A percentile compares a stretch with the other conserved stretches of the same genome.
Evolutionary conservation across 2,329 filamentous ascomycete genomes (phyloP).

Genomic region (Mycosphaerelloides madeirae): DNA sequence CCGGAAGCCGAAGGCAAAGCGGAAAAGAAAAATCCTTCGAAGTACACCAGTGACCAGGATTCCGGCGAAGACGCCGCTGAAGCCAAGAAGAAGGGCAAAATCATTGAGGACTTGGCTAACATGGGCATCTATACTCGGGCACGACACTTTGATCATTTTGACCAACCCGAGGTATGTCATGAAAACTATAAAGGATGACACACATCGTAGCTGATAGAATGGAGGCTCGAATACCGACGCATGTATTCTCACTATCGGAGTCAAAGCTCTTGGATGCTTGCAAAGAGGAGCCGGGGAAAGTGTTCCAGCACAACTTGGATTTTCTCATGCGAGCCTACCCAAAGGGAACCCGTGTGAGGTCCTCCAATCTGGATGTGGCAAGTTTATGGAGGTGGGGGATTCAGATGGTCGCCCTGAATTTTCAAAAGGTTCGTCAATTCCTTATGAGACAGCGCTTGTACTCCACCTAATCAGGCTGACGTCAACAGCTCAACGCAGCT

Average conservation of each 20-base stretch:
- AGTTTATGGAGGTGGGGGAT: constrained; percentile 75
- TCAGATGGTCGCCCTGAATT: constrained; percentile 85
- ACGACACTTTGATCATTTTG: constrained; percentile 71
- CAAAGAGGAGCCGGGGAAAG: constrained; percentile 47
- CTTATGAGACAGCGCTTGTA: too few species aligned
- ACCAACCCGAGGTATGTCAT: constrained; percentile 48
- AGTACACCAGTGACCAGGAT: constrained; percentile 13
- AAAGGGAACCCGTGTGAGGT: constrained; percentile 72
- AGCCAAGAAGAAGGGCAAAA: constrained; percentile 49
- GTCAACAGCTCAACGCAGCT: constrained; percentile 63
- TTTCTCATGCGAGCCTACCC: constrained; percentile 88
- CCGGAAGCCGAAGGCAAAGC: constrained; percentile 28
- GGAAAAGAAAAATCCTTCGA: constrained; percentile 9
- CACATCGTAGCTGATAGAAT: too few species aligned
- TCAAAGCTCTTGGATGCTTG: constrained; percentile 63
- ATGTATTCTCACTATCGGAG: constrained; percentile 62
- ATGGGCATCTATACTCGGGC: constrained; percentile 84
- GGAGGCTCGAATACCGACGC: constrained; percentile 49
- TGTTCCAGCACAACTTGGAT: constrained; percentile 77
- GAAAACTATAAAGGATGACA: too few species aligned
- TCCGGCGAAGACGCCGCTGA: constrained; percentile 37
- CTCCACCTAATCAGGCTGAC: not conserved
- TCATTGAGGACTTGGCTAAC: constrained; percentile 66
- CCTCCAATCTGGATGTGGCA: constrained; percentile 80
- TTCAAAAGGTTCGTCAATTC: constrained; percentile 61